A percentile compares a stretch with the other conserved stretches of the same genome.
Evolutionary conservation across 2,329 filamentous ascomycete genomes (phyloP).

Genomic region (Eutypa lata): DNA sequence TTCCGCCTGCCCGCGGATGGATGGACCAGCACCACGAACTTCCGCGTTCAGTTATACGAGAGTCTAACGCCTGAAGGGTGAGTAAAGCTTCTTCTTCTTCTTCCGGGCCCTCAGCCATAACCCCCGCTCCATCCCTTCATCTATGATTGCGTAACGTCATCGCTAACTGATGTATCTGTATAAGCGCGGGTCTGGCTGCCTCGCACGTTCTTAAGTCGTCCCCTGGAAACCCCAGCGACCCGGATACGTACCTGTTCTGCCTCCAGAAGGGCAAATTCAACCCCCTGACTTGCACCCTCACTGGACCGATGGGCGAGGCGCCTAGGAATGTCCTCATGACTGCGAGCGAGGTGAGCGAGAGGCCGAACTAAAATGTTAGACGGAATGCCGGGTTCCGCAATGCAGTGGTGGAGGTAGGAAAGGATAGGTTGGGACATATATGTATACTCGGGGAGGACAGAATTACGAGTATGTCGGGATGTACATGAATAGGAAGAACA

Average conservation of each 20-base stretch:
- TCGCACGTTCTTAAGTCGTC: slow-evolving; percentile 11
- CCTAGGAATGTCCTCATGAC: slow-evolving; percentile 15
- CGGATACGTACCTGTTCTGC: slow-evolving; percentile 19
- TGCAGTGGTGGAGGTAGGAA: too few species aligned
- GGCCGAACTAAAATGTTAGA: slow-evolving; percentile 17
- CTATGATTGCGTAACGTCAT: not conserved
- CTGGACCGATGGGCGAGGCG: slow-evolving; percentile 11
- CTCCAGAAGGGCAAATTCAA: slow-evolving; percentile 23
- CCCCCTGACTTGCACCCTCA: slow-evolving; percentile 18
- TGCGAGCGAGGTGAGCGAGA: slow-evolving; percentile 9
- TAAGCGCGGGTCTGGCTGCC: slow-evolving; percentile 18
- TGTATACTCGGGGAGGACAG: too few species aligned
- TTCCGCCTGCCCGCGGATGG: slow-evolving; percentile 19
- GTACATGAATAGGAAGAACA: too few species aligned
- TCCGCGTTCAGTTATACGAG: slow-evolving; percentile 19
- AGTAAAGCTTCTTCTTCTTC: slow-evolving; percentile 9
- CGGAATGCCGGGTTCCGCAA: too few species aligned
- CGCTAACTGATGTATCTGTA: slow-evolving; percentile 9
- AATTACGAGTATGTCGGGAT: too few species aligned
- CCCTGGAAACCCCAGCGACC: slow-evolving; percentile 17
- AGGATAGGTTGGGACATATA: too few species aligned
- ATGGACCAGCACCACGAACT: slow-evolving; percentile 18
- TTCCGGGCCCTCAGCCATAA: too few species aligned
- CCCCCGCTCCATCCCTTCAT: not conserved
- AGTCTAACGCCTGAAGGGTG: slow-evolving; percentile 14